A percentile compares a stretch with the other conserved stretches of the same genome.
phyloP scores from a whole-genome alignment of 2,329 filamentous ascomycete species.

The Fonsecaea pugnacius region DNA sequence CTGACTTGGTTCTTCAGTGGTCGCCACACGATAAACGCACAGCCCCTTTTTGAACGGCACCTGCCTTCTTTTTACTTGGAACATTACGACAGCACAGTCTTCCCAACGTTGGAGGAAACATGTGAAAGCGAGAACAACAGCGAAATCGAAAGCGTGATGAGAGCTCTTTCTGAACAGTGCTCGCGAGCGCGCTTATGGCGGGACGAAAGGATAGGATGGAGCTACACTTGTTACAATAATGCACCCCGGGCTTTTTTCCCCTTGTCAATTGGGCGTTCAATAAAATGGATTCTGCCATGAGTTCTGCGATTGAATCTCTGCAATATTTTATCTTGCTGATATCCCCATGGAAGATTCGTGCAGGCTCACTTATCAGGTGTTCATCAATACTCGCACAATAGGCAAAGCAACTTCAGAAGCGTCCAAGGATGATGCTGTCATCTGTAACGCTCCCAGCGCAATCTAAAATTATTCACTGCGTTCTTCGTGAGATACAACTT shows the following conservation, averaged over 20 bases:
- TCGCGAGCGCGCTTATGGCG: conserved; percentile 22
- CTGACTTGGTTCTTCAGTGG: conserved; percentile 30
- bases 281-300: conserved; percentile 8
- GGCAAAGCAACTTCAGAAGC: neutral
- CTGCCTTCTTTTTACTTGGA: conserved; percentile 9
- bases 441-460: neutral
- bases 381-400: neutral
- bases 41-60: neutral
- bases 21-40: conserved; percentile 33
- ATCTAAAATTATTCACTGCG: neutral
- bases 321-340: neutral
- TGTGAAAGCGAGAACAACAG: conserved; percentile 5
- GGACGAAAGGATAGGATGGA: conserved; percentile 20
- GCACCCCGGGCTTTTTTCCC: conserved; percentile 17
- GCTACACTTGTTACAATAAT: conserved; percentile 35
- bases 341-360: neutral
- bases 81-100: conserved; percentile 24
- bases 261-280: conserved; percentile 10
- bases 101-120: conserved; percentile 22
- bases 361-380: neutral
- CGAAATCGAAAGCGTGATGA: conserved; percentile 21
- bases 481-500: neutral
- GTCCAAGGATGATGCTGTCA: neutral
- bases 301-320: neutral
- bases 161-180: conserved; percentile 17